Evolutionary conservation across 2,329 filamentous ascomycete genomes (phyloP), one percentile per base, ranked within the genome.

Genomic region (Exserohilum rostratum): DNA sequence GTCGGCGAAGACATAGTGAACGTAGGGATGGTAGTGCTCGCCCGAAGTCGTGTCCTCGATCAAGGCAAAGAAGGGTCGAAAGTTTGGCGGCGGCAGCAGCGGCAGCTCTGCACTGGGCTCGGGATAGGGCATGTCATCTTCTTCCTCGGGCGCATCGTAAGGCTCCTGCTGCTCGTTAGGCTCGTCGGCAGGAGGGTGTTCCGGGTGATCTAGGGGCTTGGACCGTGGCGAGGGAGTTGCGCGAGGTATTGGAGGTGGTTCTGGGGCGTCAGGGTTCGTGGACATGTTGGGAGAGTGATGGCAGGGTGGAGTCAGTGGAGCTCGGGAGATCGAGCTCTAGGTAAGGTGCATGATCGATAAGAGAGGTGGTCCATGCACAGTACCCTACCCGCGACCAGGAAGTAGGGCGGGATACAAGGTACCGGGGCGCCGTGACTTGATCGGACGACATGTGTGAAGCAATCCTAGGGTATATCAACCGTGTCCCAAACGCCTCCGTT

Each of bases 1-100:
- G 75, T 98, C 93, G 65, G 86, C 85, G 79, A 99, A 98, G 69
- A 98, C 84, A 78, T 98, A 98, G 78, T 93, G 91, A 1, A 96
- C 87, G 48, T 85, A 87, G 1, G 93, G 95, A 72, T 98, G 93
- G 67, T 91, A 83, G 58, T 91, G 90, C 40, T 90, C 85, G 65
- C 86, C 83, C 7, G 85, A 87, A n/a, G 85, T 83, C 10, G 83
- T 78, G 74, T 96, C 92, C 69, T 90, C 87, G 61, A 98, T 82
- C 37, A 97, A 81, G 1, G 91, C 89, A 79, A 96, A 97, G 79
- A 96, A 89, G 2, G 91, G 90, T 39, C 86, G 82, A 74, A 96
- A 93, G 78, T 73, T 78, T 57, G 76, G 70, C 2, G 75, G 77
- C n/a, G 74, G 77, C 27, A 73, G 67, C 11, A 78, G 70, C 5